Evolutionary conservation across 176 grass and related monocot genomes (phyloP).

Genomic region (Elaeis guineensis): DNA sequence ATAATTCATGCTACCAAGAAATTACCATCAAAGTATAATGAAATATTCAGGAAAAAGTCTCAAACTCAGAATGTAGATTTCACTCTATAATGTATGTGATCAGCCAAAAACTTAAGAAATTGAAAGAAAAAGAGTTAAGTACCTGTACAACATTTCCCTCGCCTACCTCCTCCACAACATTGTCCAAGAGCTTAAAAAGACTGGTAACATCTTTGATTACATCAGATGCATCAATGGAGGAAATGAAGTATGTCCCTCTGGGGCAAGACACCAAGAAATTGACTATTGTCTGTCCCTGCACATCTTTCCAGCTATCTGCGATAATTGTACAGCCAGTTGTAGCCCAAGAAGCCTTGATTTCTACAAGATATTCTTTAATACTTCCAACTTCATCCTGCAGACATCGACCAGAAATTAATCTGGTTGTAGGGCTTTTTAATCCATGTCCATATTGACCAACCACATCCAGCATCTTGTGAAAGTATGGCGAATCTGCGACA

Average conservation of each 20-base stretch:
- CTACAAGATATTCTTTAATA: slow-evolving; percentile 10
- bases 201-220: slow-evolving; percentile 10
- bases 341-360: slow-evolving; percentile 31
- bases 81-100: no score
- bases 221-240: slow-evolving; percentile 20
- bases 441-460: slow-evolving; percentile 18
- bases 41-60: neutral
- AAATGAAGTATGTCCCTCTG: slow-evolving; percentile 21
- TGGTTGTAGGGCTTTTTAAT: slow-evolving; percentile 5
- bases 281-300: slow-evolving; percentile 22
- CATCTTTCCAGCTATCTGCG: slow-evolving; percentile 25
- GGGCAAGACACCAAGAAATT: slow-evolving; percentile 28
- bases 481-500: slow-evolving; percentile 20
- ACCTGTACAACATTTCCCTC: slow-evolving; percentile 30
- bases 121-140: neutral
- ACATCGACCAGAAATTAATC: slow-evolving; percentile 18
- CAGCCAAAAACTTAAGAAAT: no score
- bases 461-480: slow-evolving; percentile 27
- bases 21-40: neutral
- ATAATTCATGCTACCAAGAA: neutral
- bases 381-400: slow-evolving; percentile 23
- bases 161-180: slow-evolving; percentile 19
- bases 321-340: slow-evolving; percentile 26
- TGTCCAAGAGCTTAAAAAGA: slow-evolving; percentile 28
- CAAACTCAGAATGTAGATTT: neutral